phyloP scores from a whole-genome alignment of 495 filamentous ascomycete species.

The Baudoinia panamericana region DNA sequence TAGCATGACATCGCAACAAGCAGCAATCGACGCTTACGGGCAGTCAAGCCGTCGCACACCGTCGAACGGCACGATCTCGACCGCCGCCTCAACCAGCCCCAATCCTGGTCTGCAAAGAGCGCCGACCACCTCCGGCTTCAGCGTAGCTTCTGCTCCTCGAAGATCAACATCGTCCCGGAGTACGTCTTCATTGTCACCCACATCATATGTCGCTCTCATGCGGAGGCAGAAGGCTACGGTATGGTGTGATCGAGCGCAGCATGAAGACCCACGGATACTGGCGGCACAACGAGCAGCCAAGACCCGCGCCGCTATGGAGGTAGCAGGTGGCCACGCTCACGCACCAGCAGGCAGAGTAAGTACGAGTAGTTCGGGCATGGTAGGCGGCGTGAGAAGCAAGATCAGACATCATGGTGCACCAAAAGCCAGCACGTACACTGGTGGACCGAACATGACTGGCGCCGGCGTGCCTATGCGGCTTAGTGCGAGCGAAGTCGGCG shows the following conservation, averaged over 20 bases:
- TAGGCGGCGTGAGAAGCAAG: slow-evolving; percentile 46
- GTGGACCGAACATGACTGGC: slow-evolving; percentile 49
- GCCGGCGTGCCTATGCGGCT: slow-evolving; percentile 74
- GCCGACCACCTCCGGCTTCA: slow-evolving; percentile 32
- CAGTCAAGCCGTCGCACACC: slow-evolving; percentile 27
- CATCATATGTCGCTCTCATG: slow-evolving; percentile 85
- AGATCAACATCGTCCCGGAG: slow-evolving; percentile 62
- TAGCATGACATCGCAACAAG: slow-evolving; percentile 10
- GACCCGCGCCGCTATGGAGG: slow-evolving; percentile 67
- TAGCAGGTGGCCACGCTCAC: slow-evolving; percentile 41
- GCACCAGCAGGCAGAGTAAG: slow-evolving; percentile 12
- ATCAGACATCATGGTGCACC: slow-evolving; percentile 67
- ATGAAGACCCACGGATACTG: slow-evolving; percentile 72
- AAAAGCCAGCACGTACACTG: slow-evolving; percentile 56
- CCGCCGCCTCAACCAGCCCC: slow-evolving; percentile 29
- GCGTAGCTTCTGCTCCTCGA: slow-evolving; percentile 43
- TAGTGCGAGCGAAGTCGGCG: slow-evolving; percentile 87
- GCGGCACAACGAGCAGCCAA: slow-evolving; percentile 74
- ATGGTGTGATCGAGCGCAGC: slow-evolving; percentile 92
- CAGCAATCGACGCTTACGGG: slow-evolving; percentile 2
- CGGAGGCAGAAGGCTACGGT: slow-evolving; percentile 95
- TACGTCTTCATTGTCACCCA: slow-evolving; percentile 47
- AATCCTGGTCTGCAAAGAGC: slow-evolving; percentile 20
- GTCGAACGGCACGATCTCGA: slow-evolving; percentile 34
- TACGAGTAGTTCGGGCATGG: slow-evolving; percentile 22